Percentiles rank a stretch among this genome's conserved stretches.
These are phyloP conservation scores for Linnemannia elongata DNA, from an alignment of 192 early-diverging fungal genomes.

Conservation along the genomic window DNA sequence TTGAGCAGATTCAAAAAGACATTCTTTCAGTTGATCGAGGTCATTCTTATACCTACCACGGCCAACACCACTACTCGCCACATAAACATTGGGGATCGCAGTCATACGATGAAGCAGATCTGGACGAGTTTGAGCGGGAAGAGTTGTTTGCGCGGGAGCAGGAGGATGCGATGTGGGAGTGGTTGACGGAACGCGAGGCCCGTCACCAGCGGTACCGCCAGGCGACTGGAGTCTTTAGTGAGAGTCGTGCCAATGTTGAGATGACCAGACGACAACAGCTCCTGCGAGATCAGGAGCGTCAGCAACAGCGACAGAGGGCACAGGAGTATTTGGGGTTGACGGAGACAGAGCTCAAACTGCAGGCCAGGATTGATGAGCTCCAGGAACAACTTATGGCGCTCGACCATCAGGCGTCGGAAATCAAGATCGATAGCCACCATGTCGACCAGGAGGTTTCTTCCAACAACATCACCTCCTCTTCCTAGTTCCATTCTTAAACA, in stretches of 20 bases:
- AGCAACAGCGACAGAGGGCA: background rate
- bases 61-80: background rate
- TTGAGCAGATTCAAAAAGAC: constrained; percentile 38
- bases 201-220: constrained; percentile 41
- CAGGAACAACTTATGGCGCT: constrained; percentile 30
- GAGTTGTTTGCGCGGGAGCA: constrained; percentile 33
- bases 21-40: background rate
- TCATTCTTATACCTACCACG: background rate
- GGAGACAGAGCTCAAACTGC: constrained; percentile 28
- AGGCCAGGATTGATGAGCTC: constrained; percentile 30
- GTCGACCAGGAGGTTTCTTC: constrained; percentile 12
- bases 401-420: constrained; percentile 14
- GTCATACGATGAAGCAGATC: background rate
- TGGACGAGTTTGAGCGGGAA: constrained; percentile 25
- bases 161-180: constrained; percentile 57
- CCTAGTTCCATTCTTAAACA: background rate
- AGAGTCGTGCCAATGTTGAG: background rate
- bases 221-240: background rate
- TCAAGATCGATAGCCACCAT: constrained; percentile 5
- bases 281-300: background rate
- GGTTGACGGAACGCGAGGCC: constrained; percentile 43
- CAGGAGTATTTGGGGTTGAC: background rate
- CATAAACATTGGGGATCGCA: constrained; percentile 5
- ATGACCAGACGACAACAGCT: background rate
- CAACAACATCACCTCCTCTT: background rate